Base-by-base conservation (phyloP, 306 rosid species). In the Canavalia gladiata region DNA sequence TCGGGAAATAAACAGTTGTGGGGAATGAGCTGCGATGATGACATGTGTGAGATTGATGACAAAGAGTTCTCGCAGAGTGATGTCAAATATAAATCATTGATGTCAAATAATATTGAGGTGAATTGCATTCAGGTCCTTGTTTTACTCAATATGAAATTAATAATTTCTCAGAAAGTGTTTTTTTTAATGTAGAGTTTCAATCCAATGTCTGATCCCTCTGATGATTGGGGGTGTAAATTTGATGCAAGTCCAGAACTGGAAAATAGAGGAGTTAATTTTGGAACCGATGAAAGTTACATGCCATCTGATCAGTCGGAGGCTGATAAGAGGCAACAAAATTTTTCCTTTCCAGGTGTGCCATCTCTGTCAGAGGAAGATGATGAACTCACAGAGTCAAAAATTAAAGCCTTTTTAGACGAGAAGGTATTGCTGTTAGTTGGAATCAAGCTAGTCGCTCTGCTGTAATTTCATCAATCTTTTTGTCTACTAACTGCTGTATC, bases 331-430 rank as follows among this genome's bases (percentile, higher is more conserved):
- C 89, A 90, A 47, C 88, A 68, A 78, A 91, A 87, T 18, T 88
- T 96, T 85, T 90, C 95, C 74, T 87, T 91, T 82, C 88, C 97
- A 13, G 80, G 90, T 31, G 91, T 89, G 76, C 91, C 86, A 55
- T 90, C 94, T 69, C 84, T 94, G 62, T 90, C 89, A 18, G 99
- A 93, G 85, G 98, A 94, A 43, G 98, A 96, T 43, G 99, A 96
- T 60, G 97, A 92, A 80, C 95, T 92, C 45, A 96, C 99, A 25
- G 99, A 96, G 88, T 94, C 94, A 65, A 96, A 94, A 82, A 94
- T 96, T 50, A 88, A 71, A 74, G 98, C 92, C 2, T 96, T 96
- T 86, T 86, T 96, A 90, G 98, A 90, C 84, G 98, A 96, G 85
- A 96, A 96, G 98, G 99, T 96, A 89, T 75, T 35, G 70, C 31